Base-by-base conservation (phyloP, 768 basidiomycete species). In the Tulasnella sp. region DNA sequence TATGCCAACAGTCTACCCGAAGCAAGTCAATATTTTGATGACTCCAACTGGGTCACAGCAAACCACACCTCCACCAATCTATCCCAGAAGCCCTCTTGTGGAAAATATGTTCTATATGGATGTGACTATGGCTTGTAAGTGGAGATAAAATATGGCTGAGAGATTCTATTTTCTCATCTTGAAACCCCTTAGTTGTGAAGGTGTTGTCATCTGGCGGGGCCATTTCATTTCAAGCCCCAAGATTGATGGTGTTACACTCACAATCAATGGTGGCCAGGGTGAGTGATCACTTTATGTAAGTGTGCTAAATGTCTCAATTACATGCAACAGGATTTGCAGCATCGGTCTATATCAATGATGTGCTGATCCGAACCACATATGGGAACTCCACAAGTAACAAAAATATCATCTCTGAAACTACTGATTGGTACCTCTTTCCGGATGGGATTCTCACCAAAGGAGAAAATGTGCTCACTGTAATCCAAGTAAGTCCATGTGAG, bases 111-210 rank as follows among this genome's bases (percentile, higher is more conserved):
- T n/a, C 85, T 96, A 39, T 95, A 94, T 84, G 94, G 93, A 0
- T 95, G 94, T 83, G 94, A 95, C 84, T 96, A 96, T 84, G 92
- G 91, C 79, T 96, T 91, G 93, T 94, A 80, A 84, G 92, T 84
- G 8, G 16, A 36, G 58, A 34, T 19, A 24, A n/a, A 52, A 27
- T 36, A 10, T 56, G 62, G 9, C 2, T 18, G 31, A 19, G 27
- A 68, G 27, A 19, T 34, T 34, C 34, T 7, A 24, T 12, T 14
- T 68, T 18, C 62, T 52, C 21, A 52, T 18, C 27, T 24, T 16
- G 68, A 31, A 24, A 68, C 56, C 3, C n/a, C 62, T 24, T 81
- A 94, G 94, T 85, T 95, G 94, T 81, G 94, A 95, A 85, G 94
- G 94, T 82, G 87, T 89, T 8, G 92, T 94, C 40, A 86, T 96